These are phyloP conservation scores for Acanthamoeba culbertsoni DNA, from an alignment of 208 protist genomes.

Conservation along the genomic window DNA sequence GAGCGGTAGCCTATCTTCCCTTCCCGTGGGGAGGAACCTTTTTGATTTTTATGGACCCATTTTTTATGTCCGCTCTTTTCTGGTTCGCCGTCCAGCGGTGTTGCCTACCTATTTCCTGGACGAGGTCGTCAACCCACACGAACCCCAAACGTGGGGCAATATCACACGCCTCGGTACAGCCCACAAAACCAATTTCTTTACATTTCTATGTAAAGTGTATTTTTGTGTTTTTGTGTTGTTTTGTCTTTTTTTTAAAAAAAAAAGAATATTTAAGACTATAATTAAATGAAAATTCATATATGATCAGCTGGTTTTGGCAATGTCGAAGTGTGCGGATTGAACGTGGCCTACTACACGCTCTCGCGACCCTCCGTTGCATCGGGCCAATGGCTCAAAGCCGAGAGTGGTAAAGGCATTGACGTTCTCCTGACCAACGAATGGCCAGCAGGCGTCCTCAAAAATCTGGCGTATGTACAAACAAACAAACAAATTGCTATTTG, in stretches of 20 bases:
- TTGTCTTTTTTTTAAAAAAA: too few species aligned
- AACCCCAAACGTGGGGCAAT: conserved; percentile 43
- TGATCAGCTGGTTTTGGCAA: conserved; percentile 50
- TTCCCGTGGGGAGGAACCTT: too few species aligned
- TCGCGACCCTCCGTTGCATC: neutral
- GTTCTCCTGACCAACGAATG: conserved; percentile 34
- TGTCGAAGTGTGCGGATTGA: conserved; percentile 10
- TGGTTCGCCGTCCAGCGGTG: neutral
- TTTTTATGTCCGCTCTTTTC: neutral
- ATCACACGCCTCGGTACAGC: conserved; percentile 8
- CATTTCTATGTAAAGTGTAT: too few species aligned
- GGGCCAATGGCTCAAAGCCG: neutral
- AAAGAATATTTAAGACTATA: too few species aligned
- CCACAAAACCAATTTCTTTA: too few species aligned
- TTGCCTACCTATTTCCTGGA: conserved; percentile 57
- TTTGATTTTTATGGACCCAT: too few species aligned
- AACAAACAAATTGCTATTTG: neutral
- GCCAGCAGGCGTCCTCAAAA: conserved; percentile 18
- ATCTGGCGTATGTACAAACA: neutral
- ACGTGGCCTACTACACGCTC: conserved; percentile 49
- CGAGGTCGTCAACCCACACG: neutral
- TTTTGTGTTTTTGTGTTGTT: neutral
- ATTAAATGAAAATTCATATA: too few species aligned
- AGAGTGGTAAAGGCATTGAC: neutral
- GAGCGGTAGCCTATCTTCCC: too few species aligned